Percentiles rank a stretch among this genome's conserved stretches.
Conservation (phyloP, 2,329 filamentous ascomycete species). For the Juglanconis juglandina region DNA sequence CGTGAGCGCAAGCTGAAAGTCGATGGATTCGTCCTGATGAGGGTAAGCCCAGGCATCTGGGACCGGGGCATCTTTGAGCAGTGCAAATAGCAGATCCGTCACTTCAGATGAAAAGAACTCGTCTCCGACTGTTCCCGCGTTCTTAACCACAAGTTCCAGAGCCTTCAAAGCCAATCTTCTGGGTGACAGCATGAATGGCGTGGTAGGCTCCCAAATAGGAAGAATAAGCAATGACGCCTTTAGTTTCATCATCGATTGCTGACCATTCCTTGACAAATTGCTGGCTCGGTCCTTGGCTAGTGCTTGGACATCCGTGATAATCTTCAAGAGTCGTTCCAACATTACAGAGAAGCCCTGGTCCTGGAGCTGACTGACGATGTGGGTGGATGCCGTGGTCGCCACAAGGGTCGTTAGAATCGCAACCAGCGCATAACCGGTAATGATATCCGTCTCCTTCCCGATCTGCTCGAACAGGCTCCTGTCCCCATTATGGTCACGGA, state of each 20-base stretch:
- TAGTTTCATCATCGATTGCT: conserved; percentile 52
- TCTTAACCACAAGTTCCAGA: conserved; percentile 55
- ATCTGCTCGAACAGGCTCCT: conserved; percentile 63
- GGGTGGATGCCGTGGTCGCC: conserved; percentile 55
- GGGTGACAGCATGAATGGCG: conserved; percentile 53
- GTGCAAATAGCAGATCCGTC: conserved; percentile 45
- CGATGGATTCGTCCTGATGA: conserved; percentile 29
- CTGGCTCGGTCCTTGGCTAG: conserved; percentile 62
- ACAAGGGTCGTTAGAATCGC: conserved; percentile 63
- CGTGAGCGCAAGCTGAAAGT: conserved; percentile 43
- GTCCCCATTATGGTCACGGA: conserved; percentile 71
- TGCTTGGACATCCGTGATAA: conserved; percentile 52
- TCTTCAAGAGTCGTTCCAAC: conserved; percentile 52
- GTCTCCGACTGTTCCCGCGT: conserved; percentile 46
- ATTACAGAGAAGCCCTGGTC: conserved; percentile 52
- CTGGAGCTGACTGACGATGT: conserved; percentile 55
- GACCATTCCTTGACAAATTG: conserved; percentile 66
- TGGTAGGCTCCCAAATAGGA: conserved; percentile 57
- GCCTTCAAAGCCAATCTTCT: conserved; percentile 62
- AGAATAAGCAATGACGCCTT: conserved; percentile 50
- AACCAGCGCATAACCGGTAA: conserved; percentile 62
- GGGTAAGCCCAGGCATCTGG: conserved; percentile 35
- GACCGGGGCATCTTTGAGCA: conserved; percentile 36
- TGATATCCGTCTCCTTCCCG: conserved; percentile 54
- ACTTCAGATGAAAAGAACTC: conserved; percentile 48